These are phyloP conservation scores for Saccharomyces pastorianus DNA, from an alignment of 1,139 yeast species.

Conservation along the genomic window DNA sequence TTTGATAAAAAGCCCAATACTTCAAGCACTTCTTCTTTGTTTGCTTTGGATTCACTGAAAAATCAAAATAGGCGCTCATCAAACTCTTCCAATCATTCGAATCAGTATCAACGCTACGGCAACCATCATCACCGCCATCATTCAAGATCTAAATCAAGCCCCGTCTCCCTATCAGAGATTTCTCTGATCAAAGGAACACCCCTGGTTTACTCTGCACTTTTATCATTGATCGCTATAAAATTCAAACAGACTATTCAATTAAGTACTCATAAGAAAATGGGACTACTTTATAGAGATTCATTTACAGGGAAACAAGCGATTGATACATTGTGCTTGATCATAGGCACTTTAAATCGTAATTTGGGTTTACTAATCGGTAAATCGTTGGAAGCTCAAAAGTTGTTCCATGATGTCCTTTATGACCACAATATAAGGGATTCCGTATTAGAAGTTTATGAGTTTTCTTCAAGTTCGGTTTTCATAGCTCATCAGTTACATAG, in stretches of 20 bases:
- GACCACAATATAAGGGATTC: conserved; percentile 90
- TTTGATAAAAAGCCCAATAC: neutral
- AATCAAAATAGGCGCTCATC: conserved; percentile 16
- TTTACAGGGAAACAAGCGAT: conserved; percentile 94
- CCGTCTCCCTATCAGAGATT: neutral
- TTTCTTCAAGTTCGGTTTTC: conserved; percentile 45
- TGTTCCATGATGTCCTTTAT: conserved; percentile 92
- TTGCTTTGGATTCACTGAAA: conserved; percentile 26
- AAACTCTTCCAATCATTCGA: neutral
- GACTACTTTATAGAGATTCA: conserved; percentile 88
- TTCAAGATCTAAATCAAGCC: neutral
- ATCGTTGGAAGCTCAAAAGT: conserved; percentile 87
- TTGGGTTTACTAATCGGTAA: conserved; percentile 83
- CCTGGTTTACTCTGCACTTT: conserved; percentile 69
- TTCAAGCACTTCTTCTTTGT: conserved; percentile 19
- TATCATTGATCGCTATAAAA: conserved; percentile 75
- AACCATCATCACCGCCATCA: conserved; percentile 6
- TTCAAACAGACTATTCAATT: conserved; percentile 65
- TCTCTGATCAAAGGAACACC: conserved; percentile 21
- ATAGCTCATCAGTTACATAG: conserved; percentile 17
- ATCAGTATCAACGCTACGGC: conserved; percentile 2
- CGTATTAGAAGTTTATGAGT: conserved; percentile 77
- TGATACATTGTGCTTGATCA: conserved; percentile 73
- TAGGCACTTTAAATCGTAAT: conserved; percentile 85
- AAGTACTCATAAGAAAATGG: conserved; percentile 82